phyloP scores from a whole-genome alignment of 352 stramenopile genomes.

The Phytophthora cryptogea region DNA sequence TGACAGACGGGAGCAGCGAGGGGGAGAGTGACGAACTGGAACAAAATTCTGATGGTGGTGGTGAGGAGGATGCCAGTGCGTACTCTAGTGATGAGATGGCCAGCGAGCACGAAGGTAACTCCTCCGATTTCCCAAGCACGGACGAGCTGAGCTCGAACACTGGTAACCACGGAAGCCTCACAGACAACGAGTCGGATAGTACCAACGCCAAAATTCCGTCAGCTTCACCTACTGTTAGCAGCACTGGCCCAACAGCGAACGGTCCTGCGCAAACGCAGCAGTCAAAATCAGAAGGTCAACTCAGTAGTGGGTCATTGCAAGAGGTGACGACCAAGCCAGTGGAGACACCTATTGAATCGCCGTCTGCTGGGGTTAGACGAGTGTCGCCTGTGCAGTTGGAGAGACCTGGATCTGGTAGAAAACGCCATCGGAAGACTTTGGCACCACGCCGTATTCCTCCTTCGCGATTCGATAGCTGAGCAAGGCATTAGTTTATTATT shows the following conservation, averaged over 20 bases:
- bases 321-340: background rate
- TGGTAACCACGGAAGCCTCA: conserved; percentile 12
- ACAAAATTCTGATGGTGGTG: conserved; percentile 20
- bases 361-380: background rate
- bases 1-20: conserved; percentile 21
- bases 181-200: conserved; percentile 32
- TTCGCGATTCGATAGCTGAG: conserved; percentile 23
- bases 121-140: conserved; percentile 15
- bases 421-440: conserved; percentile 58
- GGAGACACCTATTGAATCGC: conserved; percentile 1
- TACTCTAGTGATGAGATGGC: conserved; percentile 8
- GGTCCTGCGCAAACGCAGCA: conserved; percentile 9
- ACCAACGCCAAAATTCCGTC: conserved; percentile 12
- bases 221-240: conserved; percentile 2
- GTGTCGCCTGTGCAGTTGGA: conserved; percentile 10
- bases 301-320: conserved; percentile 1
- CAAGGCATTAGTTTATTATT: conserved; percentile 1
- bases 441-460: conserved; percentile 57
- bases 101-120: conserved; percentile 6
- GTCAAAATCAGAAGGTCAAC: background rate
- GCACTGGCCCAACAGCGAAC: background rate
- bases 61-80: background rate
- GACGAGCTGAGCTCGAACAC: conserved; percentile 16
- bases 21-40: conserved; percentile 18
- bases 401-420: conserved; percentile 36